A percentile compares a stretch with the other conserved stretches of the same genome.
phyloP scores from a whole-genome alignment of 768 basidiomycete species.

The Boletus vinaceobasis region DNA sequence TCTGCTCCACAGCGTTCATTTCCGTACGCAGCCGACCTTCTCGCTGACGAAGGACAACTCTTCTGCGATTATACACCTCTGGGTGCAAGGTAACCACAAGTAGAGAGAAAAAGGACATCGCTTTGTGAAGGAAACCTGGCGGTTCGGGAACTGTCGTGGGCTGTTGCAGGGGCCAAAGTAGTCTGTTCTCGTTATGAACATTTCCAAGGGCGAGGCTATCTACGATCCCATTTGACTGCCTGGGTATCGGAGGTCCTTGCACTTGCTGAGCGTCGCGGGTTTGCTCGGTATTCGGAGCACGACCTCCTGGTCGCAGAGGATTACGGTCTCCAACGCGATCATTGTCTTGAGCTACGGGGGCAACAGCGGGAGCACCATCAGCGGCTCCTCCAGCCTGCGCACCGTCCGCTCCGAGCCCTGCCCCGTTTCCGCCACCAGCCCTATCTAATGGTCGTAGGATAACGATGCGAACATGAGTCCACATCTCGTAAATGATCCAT shows the following conservation, averaged over 20 bases:
- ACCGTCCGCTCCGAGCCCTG: slow-evolving; percentile 19
- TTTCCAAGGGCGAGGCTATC: slow-evolving; percentile 57
- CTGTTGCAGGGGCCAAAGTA: slow-evolving; percentile 37
- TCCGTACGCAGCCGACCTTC: slow-evolving; percentile 70
- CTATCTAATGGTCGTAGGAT: slow-evolving; percentile 38
- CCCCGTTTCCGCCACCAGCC: slow-evolving; percentile 26
- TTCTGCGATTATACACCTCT: slow-evolving; percentile 69
- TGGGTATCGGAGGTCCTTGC: slow-evolving; percentile 29
- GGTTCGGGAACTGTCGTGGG: slow-evolving; percentile 27
- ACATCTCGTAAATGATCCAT: slow-evolving; percentile 76
- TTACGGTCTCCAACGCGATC: slow-evolving; percentile 15
- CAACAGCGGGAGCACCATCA: slow-evolving; percentile 25
- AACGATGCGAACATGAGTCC: slow-evolving; percentile 59
- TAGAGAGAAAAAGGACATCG: slow-evolving; percentile 51
- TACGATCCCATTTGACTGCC: slow-evolving; percentile 36
- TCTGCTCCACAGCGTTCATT: slow-evolving; percentile 40
- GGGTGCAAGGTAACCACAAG: slow-evolving; percentile 65
- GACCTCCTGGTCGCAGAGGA: slow-evolving; percentile 14
- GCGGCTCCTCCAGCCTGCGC: slow-evolving; percentile 15
- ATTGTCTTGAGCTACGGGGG: slow-evolving; percentile 16
- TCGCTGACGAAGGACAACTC: slow-evolving; percentile 52
- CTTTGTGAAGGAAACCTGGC: slow-evolving; percentile 50
- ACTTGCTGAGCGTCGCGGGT: slow-evolving; percentile 17
- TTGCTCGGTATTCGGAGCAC: slow-evolving; percentile 14
- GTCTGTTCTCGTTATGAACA: slow-evolving; percentile 51